Evolutionary conservation across 257 asterid species (phyloP), one percentile per base, ranked within the genome.

Genomic region (Mitragyna speciosa): DNA sequence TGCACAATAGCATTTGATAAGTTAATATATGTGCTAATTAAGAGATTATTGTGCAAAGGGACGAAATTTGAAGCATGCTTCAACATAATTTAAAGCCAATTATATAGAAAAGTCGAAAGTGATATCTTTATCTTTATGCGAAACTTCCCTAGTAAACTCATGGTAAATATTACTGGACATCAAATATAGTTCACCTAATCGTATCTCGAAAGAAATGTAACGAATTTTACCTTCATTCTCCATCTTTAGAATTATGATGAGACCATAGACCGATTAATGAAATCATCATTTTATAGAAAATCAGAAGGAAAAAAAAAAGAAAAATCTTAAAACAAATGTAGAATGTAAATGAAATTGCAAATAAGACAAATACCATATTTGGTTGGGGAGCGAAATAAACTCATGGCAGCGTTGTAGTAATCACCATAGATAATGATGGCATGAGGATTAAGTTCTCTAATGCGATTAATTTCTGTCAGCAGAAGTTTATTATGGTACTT

Each of bases 381-480:
- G 17, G 49, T 0, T 8, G 83, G 86, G 24, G 63, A 70, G 0
- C 24, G 81, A 30, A 82, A 89, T 49, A 89, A 33, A 8, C 26
- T 77, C 84, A 82, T 65, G 2, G 89, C 90, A 11, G 85, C 90
- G 52, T 82, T 87, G 85, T 88, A 89, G 76, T 85, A 84, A 58
- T 91, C 92, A 11, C 86, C 91, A 10, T 88, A 88, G 75, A 89
- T 88, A 19, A 91, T 82, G 82, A 73, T 78, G 45, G 80, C 76
- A 58, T 77, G 28, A 36, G 92, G 89, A 80, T 88, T 75, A 2
- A 71, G 79, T 5, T 61, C 20, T 10, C 86, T 73, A 1, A 87
- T 79, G 64, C 73, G 77, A 3, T 48, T 56, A 19, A 87, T 76
- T 78, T 88, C 88, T n/a, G 6, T 39, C 17, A 72, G 76, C 16